Percentiles rank a stretch among this genome's conserved stretches.
Evolutionary conservation across 2,329 filamentous ascomycete genomes (phyloP).

Genomic region (Beauveria bassiana): DNA sequence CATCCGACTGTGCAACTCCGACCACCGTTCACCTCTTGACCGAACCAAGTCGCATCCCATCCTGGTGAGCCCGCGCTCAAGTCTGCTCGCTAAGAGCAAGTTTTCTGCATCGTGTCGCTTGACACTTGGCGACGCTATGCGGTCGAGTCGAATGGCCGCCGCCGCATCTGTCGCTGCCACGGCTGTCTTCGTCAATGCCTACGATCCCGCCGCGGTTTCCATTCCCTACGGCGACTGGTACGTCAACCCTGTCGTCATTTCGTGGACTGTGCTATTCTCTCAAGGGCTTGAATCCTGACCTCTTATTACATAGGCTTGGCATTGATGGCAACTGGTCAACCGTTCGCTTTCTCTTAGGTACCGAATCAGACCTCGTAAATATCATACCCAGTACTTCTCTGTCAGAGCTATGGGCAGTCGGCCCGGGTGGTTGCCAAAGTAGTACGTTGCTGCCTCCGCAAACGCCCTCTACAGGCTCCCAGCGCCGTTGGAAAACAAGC

Average conservation of each 20-base stretch:
- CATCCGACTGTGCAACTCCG: neutral
- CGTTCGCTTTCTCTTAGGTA: constrained; percentile 47
- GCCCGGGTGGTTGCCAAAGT: constrained; percentile 45
- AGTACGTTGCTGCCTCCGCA: constrained; percentile 30
- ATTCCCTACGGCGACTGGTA: constrained; percentile 8
- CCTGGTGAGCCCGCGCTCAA: neutral
- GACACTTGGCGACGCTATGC: constrained; percentile 7
- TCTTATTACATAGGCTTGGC: constrained; percentile 41
- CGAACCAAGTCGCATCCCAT: neutral
- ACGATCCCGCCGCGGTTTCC: constrained; percentile 3
- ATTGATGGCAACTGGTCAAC: constrained; percentile 67
- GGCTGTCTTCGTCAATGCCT: constrained; percentile 2
- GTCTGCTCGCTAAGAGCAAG: neutral
- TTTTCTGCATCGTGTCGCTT: neutral
- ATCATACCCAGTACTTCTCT: constrained; percentile 55
- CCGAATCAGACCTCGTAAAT: constrained; percentile 27
- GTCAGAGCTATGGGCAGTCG: constrained; percentile 64
- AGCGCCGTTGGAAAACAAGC: neutral
- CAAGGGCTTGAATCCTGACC: neutral
- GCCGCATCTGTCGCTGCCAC: constrained; percentile 4
- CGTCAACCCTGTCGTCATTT: neutral
- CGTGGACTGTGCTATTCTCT: no score
- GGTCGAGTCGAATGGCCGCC: constrained; percentile 7
- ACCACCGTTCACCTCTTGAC: neutral
- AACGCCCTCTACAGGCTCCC: neutral